Evolutionary conservation across 257 asterid species (phyloP).

Genomic region (Capsicum baccatum): DNA sequence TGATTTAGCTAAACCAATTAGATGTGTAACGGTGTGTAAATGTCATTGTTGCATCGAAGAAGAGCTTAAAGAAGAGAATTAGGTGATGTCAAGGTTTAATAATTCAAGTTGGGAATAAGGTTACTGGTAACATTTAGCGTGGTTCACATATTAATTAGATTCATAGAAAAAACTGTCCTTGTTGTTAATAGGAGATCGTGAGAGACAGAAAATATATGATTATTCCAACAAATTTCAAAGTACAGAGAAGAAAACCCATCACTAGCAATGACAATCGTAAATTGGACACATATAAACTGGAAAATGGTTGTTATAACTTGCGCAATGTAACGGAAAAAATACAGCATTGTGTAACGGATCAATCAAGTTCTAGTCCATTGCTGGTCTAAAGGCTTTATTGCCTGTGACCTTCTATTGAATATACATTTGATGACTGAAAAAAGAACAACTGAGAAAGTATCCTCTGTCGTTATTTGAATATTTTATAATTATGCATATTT

Average conservation of each 20-base stretch:
- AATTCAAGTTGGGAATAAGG: not conserved
- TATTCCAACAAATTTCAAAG: not conserved
- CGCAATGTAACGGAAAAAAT: not conserved
- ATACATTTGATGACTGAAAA: not conserved
- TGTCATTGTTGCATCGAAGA: not conserved
- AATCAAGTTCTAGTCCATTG: not conserved
- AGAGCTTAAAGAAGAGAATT: not conserved
- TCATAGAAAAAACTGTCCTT: not conserved
- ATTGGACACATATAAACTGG: not conserved
- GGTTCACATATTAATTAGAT: not conserved
- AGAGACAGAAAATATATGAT: too few relatives aligned
- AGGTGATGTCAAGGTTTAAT: not conserved
- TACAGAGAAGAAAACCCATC: not conserved
- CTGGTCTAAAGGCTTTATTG: not conserved
- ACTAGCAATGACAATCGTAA: not conserved
- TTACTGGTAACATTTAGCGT: not conserved
- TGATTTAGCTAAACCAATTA: not conserved
- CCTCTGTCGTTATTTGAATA: not conserved
- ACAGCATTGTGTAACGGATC: not conserved
- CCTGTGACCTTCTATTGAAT: not conserved
- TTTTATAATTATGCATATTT: not conserved
- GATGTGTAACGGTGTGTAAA: not conserved
- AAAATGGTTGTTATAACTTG: constrained; percentile 7
- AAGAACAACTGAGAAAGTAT: not conserved
- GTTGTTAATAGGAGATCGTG: not conserved